Conservation (phyloP, 2,329 filamentous ascomycete genomes). For the Graphilbum ipis-grandicollis region DNA sequence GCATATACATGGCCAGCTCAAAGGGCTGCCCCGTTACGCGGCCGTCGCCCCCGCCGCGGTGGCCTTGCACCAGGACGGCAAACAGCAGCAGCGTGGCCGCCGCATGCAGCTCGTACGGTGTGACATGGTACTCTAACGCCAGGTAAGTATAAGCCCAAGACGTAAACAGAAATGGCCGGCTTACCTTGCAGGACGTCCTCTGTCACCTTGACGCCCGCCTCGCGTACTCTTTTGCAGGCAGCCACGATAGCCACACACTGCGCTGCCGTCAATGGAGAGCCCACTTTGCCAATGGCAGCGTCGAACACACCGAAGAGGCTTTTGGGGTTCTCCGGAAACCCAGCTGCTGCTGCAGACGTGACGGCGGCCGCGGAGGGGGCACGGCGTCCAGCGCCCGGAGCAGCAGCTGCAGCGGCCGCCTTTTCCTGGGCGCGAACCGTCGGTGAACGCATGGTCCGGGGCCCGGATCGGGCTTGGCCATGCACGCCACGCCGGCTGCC, state of each 20-base stretch:
- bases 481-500: background rate
- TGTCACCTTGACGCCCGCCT: background rate
- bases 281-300: background rate
- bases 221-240: background rate
- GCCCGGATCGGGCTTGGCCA: background rate
- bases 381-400: background rate
- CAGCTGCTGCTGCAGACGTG: background rate
- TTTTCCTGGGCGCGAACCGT: background rate
- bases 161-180: background rate
- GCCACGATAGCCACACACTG: constrained; percentile 3
- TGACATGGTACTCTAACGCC: constrained; percentile 10
- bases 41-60: background rate
- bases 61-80: background rate
- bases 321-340: constrained; percentile 1
- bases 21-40: background rate
- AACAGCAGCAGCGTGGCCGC: constrained; percentile 13
- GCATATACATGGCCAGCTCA: constrained; percentile 16
- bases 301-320: background rate
- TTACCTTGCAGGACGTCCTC: background rate
- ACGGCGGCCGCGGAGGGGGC: background rate
- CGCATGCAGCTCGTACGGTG: constrained; percentile 17
- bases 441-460: background rate
- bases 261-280: background rate
- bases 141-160: background rate
- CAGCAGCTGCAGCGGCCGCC: background rate